Base-by-base conservation (phyloP, 176 grass and related monocot genomes). In the Zoysia pacifica region DNA sequence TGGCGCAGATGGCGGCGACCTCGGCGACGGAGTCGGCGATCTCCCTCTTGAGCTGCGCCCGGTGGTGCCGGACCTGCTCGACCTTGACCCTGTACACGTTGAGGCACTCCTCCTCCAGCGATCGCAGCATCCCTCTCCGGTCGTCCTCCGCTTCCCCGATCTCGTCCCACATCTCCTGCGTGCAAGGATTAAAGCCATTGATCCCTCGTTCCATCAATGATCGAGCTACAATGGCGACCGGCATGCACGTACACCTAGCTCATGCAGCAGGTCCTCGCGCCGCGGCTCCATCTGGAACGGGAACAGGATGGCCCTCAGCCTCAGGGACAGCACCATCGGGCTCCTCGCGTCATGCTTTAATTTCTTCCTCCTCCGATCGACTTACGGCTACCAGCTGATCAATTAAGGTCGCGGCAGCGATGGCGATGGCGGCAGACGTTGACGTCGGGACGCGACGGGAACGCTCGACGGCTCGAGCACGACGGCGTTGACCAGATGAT, bases 121-220 rank as follows among this genome's bases (percentile, higher is more conserved):
- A 69, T 5, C 77, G 70, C 50, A 97, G 85, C 70, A 79, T 82
- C 74, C 79, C 89, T 1, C 83, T 43, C 69, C 91, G 85, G 56
- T 92, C 85, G 0, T 82, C 76, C 72, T 97, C 86, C 45, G 59
- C 78, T 72, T 94, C 89, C 40, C 89, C 91, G 66, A 97, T 87
- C 66, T 94, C 87, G 49, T 94, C 94, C 94, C 91, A 97, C 73
- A 92, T 85, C 47, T 88, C 86, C 93, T 96, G 87, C 65, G 84
- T 66, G 36, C 61, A 48, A 37, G 3, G 14, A 14, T 16, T 5
- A 5, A 1, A 1, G 6, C 1, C 58, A 37, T 0, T 10, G 11
- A 28, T 28, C 28, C 28, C 28, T 28, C 28, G 28, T 28, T 28
- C 11, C 35, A 7, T 39, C 14, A 49, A 16, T 72, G 70, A 9